phyloP scores from a whole-genome alignment of 495 filamentous ascomycete species.

The Chlorociboria aeruginascens region DNA sequence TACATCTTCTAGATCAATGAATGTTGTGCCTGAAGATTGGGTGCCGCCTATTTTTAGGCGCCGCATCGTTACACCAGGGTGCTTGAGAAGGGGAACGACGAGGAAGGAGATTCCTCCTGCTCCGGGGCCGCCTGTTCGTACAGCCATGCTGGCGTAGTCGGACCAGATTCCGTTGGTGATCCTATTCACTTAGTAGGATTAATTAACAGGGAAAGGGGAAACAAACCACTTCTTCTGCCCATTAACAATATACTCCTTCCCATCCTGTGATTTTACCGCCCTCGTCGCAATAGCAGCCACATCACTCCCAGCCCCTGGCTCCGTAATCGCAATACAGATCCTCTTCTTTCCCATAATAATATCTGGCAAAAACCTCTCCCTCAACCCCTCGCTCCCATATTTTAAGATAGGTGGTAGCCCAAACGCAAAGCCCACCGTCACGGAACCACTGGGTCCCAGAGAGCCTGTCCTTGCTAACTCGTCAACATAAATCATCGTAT shows the following conservation, averaged over 20 bases:
- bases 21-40: conserved; percentile 54
- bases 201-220: not conserved
- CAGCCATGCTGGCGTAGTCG: conserved; percentile 60
- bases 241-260: conserved; percentile 58
- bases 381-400: conserved; percentile 45
- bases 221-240: conserved; percentile 66
- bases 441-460: conserved; percentile 41
- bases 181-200: conserved; percentile 22
- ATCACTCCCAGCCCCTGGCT: conserved; percentile 60
- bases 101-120: conserved; percentile 50
- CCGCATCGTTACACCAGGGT: conserved; percentile 53
- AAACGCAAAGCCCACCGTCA: conserved; percentile 61
- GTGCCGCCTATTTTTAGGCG: conserved; percentile 50
- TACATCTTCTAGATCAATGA: conserved; percentile 59
- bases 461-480: conserved; percentile 58
- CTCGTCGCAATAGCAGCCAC: conserved; percentile 60
- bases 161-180: conserved; percentile 73
- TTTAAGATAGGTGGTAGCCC: conserved; percentile 60
- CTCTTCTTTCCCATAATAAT: conserved; percentile 54
- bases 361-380: conserved; percentile 53
- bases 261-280: conserved; percentile 48
- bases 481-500: conserved; percentile 55
- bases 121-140: conserved; percentile 61
- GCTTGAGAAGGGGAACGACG: conserved; percentile 51
- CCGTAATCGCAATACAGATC: conserved; percentile 66